phyloP scores from a whole-genome alignment of 148 eudicot genomes.

The Camellia lanceoleosa region DNA sequence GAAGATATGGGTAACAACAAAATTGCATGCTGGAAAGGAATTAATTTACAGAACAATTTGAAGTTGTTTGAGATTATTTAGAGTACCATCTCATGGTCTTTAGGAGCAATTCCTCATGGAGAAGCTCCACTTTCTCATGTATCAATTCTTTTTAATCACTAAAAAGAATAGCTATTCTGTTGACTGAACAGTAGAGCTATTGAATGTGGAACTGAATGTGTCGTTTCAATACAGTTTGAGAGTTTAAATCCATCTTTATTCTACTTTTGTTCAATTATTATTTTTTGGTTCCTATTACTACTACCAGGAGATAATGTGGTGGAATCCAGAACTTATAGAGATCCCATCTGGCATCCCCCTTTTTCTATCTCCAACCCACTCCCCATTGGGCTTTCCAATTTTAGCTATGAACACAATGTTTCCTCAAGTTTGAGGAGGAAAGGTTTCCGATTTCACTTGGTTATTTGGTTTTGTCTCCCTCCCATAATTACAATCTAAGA shows the following conservation, averaged over 20 bases:
- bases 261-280: neutral
- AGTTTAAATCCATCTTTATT: neutral
- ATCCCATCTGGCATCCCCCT: no score
- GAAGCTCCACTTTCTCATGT: neutral
- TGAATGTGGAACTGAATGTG: neutral
- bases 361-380: no score
- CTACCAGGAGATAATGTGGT: neutral
- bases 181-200: neutral
- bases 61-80: neutral
- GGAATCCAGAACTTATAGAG: neutral
- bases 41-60: neutral
- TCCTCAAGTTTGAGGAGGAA: no score
- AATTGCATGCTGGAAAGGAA: neutral
- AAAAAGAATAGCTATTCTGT: neutral
- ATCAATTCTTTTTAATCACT: neutral
- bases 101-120: neutral
- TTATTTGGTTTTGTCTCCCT: no score
- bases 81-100: neutral
- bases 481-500: no score
- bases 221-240: neutral
- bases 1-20: neutral
- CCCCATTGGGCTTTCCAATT: no score
- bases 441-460: no score
- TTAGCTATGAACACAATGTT: no score
- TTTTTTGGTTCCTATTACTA: neutral